These are phyloP conservation scores for Penicillium sp. DNA, from an alignment of 2,329 filamentous ascomycete genomes.

Conservation along the genomic window DNA sequence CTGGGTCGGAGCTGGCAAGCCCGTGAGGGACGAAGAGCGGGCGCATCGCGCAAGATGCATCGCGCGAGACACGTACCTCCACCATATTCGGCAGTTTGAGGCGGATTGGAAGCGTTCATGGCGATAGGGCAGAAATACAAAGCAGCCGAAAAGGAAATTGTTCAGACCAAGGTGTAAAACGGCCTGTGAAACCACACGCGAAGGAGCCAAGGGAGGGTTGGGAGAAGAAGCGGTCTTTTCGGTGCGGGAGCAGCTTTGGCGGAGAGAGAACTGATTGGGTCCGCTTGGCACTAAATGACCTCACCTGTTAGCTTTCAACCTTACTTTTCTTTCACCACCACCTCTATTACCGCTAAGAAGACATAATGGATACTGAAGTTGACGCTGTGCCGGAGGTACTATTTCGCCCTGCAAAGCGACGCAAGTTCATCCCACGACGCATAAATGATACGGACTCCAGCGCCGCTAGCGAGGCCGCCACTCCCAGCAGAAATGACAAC, in stretches of 20 bases:
- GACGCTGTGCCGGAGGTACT: conserved; percentile 31
- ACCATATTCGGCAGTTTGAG: conserved; percentile 49
- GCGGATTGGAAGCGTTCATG: conserved; percentile 47
- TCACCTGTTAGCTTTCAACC: conserved; percentile 4
- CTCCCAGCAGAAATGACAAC: conserved; percentile 11
- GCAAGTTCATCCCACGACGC: conserved; percentile 52
- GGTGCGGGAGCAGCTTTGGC: conserved; percentile 22
- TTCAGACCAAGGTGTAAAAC: conserved; percentile 3
- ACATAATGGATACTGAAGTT: conserved; percentile 31
- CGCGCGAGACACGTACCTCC: conserved; percentile 42
- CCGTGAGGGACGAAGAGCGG: background rate
- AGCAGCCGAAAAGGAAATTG: background rate
- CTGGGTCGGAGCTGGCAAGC: background rate
- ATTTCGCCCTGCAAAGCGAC: conserved; percentile 52
- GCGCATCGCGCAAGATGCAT: conserved; percentile 14
- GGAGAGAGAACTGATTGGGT: conserved; percentile 10
- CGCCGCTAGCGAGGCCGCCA: conserved; percentile 9
- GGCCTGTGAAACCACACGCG: conserved; percentile 10
- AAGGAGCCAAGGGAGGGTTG: conserved; percentile 11
- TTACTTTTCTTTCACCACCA: background rate
- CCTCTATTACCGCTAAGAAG: background rate
- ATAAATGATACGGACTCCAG: conserved; percentile 21
- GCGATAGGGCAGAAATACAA: conserved; percentile 11
- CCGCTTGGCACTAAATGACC: conserved; percentile 16
- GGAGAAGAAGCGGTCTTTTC: conserved; percentile 21